These are phyloP conservation scores for Pelargonium myrrhifolium DNA, from an alignment of 441 rosid genomes.

Conservation along the genomic window DNA sequence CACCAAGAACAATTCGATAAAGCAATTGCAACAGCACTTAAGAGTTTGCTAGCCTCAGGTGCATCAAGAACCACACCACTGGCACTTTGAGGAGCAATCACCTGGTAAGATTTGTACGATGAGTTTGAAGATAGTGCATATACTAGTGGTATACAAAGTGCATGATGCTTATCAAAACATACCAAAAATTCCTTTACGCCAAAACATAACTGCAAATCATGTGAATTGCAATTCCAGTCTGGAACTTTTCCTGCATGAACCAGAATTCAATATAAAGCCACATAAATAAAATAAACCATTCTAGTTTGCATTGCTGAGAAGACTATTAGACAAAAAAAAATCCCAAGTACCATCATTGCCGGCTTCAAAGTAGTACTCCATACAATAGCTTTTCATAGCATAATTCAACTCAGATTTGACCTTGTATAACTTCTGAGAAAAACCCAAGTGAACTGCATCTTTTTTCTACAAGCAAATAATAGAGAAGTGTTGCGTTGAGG, in stretches of 20 bases:
- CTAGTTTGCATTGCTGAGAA: constrained; percentile 8
- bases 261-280: constrained; percentile 25
- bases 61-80: constrained; percentile 94
- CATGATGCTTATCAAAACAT: constrained; percentile 19
- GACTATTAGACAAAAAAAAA: constrained; percentile 16
- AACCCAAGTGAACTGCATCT: constrained; percentile 65
- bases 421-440: constrained; percentile 47
- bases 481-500: constrained; percentile 11
- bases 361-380: constrained; percentile 77
- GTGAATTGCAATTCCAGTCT: constrained; percentile 58
- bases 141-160: constrained; percentile 9
- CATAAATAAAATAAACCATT: constrained; percentile 6
- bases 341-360: constrained; percentile 37
- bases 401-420: constrained; percentile 68
- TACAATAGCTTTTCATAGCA: constrained; percentile 65
- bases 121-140: constrained; percentile 9
- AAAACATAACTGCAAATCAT: constrained; percentile 94
- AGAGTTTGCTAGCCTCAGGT: constrained; percentile 90
- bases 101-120: constrained; percentile 36
- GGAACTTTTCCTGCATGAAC: constrained; percentile 47
- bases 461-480: constrained; percentile 52
- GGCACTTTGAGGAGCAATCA: constrained; percentile 95
- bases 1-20: constrained; percentile 90
- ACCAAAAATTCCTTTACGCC: constrained; percentile 96
- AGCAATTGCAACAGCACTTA: constrained; percentile 91